phyloP scores from a whole-genome alignment of 768 basidiomycete genomes.

The Pulveroboletus sp. region DNA sequence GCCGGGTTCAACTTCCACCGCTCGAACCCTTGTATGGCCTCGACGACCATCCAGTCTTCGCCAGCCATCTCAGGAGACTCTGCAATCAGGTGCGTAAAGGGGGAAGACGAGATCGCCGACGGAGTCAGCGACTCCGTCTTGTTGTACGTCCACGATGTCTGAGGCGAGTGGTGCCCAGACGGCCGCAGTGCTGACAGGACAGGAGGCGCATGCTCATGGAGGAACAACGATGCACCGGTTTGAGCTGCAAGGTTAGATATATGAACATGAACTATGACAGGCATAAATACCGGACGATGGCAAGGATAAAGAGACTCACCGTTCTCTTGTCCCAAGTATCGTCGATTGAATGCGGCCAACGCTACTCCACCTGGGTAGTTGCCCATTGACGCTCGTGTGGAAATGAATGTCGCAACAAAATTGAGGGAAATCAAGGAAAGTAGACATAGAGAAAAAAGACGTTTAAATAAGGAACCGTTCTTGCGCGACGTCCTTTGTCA shows the following conservation, averaged over 20 bases:
- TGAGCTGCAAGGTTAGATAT: constrained; percentile 84
- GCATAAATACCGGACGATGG: background rate
- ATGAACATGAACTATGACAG: constrained; percentile 56
- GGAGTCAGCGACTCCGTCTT: constrained; percentile 69
- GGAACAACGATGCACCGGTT: constrained; percentile 87
- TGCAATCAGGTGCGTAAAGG: constrained; percentile 61
- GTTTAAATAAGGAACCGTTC: constrained; percentile 45
- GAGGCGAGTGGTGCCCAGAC: constrained; percentile 7
- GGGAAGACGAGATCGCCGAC: constrained; percentile 35
- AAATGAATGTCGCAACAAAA: constrained; percentile 44
- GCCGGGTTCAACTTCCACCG: constrained; percentile 31
- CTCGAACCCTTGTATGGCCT: constrained; percentile 42
- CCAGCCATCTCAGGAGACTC: constrained; percentile 35
- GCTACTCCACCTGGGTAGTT: constrained; percentile 94
- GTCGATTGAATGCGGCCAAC: constrained; percentile 54
- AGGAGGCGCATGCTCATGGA: constrained; percentile 62
- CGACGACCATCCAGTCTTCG: constrained; percentile 41
- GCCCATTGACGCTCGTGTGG: constrained; percentile 51
- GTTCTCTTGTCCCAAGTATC: constrained; percentile 33
- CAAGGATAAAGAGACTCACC: constrained; percentile 18
- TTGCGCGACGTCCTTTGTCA: constrained; percentile 40
- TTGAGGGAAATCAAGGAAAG: constrained; percentile 52
- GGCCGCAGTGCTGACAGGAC: constrained; percentile 14
- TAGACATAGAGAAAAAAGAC: constrained; percentile 42
- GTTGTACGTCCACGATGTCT: constrained; percentile 60